phyloP scores from a whole-genome alignment of 495 filamentous ascomycete species.

The Apodospora peruviana region DNA sequence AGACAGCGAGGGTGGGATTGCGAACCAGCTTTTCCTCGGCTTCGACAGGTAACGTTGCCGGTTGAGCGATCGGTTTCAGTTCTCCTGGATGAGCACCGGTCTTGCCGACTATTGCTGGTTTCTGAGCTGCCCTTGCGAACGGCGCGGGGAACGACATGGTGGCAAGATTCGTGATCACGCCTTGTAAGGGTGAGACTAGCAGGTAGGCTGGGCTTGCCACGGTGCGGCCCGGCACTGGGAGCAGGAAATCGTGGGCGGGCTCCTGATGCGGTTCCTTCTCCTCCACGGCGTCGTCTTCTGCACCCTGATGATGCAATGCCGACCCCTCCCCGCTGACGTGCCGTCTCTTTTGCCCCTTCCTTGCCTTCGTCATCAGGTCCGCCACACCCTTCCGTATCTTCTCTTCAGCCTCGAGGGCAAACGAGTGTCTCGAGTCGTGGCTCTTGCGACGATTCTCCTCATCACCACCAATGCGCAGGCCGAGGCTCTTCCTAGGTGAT shows the following conservation, averaged over 20 bases:
- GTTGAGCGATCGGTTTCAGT: background rate
- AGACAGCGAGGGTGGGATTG: conserved; percentile 65
- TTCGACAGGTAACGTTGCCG: conserved; percentile 1
- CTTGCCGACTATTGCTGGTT: conserved; percentile 2
- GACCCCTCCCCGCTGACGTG: conserved; percentile 1
- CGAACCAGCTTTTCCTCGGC: conserved; percentile 48
- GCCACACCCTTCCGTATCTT: conserved; percentile 33
- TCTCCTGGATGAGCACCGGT: background rate
- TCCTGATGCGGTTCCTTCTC: conserved; percentile 10
- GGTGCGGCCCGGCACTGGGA: conserved; percentile 16
- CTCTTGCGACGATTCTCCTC: conserved; percentile 29
- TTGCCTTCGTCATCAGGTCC: conserved; percentile 31
- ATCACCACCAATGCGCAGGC: conserved; percentile 35
- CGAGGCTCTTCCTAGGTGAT: conserved; percentile 25
- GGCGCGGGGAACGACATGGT: conserved; percentile 44
- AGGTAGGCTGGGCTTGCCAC: conserved; percentile 56
- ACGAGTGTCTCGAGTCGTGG: conserved; percentile 20
- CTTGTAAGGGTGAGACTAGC: conserved; percentile 73
- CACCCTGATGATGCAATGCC: background rate
- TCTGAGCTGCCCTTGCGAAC: conserved; percentile 12
- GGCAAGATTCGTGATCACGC: conserved; percentile 52
- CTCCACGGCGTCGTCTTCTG: background rate
- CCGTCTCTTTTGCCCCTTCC: conserved; percentile 19
- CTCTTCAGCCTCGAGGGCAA: conserved; percentile 29
- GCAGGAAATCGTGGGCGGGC: conserved; percentile 15